Percentiles rank a stretch among this genome's conserved stretches.
Evolutionary conservation across 176 grass and related monocot genomes (phyloP).

Genomic region (Themeda triandra): DNA sequence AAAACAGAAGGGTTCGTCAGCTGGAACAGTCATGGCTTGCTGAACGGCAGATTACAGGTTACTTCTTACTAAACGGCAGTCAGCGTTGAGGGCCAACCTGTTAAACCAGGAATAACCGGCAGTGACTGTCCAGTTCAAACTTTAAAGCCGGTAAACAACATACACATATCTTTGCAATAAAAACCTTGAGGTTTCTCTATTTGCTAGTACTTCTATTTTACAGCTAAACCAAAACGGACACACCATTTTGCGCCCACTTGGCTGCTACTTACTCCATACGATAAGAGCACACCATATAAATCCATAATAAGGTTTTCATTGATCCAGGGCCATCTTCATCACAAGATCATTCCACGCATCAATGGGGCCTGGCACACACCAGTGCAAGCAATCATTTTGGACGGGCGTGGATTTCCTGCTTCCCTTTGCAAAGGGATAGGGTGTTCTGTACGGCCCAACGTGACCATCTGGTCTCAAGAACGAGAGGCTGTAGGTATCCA

Average conservation of each 20-base stretch:
- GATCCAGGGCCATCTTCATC: conserved; percentile 56
- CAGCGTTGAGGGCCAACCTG: not conserved
- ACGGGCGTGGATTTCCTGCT: conserved; percentile 21
- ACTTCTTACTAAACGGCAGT: not conserved
- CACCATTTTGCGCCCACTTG: not conserved
- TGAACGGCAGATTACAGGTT: not conserved
- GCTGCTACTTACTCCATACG: not conserved
- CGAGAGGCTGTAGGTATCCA: conserved; percentile 71
- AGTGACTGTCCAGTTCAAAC: not conserved
- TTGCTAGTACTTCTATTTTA: not conserved
- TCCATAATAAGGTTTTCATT: conserved; percentile 23
- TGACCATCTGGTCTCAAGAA: conserved; percentile 76
- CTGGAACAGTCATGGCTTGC: not conserved
- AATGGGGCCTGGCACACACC: conserved; percentile 84
- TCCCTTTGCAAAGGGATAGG: conserved; percentile 52
- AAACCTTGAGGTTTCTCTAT: not conserved
- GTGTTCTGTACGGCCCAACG: conserved; percentile 62
- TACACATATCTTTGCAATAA: not conserved
- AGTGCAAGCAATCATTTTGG: conserved; percentile 94
- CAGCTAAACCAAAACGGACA: not conserved
- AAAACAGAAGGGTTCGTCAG: not conserved
- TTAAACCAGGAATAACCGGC: not conserved
- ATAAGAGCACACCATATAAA: not conserved
- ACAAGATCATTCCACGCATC: conserved; percentile 86
- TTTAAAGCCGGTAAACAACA: not conserved